These are phyloP conservation scores for Drechmeria coniospora DNA, from an alignment of 2,329 filamentous ascomycete species.

Conservation along the genomic window DNA sequence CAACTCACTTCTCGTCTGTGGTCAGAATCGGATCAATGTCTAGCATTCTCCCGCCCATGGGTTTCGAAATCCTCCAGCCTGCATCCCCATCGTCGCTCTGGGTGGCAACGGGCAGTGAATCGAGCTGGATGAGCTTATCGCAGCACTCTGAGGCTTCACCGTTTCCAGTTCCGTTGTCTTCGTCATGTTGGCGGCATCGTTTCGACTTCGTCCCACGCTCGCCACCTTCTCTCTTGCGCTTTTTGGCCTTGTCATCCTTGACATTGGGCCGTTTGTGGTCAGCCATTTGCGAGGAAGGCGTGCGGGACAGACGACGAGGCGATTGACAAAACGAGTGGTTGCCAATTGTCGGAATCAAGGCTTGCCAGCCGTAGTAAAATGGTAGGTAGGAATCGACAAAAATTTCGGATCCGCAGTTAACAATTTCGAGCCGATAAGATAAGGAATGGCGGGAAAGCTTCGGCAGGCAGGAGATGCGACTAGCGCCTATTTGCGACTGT, in stretches of 20 bases:
- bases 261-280: slow-evolving; percentile 15
- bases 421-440: slow-evolving; percentile 27
- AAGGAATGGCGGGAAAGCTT: slow-evolving; percentile 17
- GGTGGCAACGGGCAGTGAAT: slow-evolving; percentile 6
- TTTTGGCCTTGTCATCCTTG: slow-evolving; percentile 24
- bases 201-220: slow-evolving; percentile 26
- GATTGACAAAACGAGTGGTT: slow-evolving; percentile 3
- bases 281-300: slow-evolving; percentile 16
- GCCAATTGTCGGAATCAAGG: too few species aligned
- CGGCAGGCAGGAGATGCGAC: too few species aligned
- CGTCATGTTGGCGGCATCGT: slow-evolving; percentile 20
- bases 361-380: too few species aligned
- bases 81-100: slow-evolving; percentile 15
- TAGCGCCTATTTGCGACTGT: too few species aligned
- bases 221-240: slow-evolving; percentile 30
- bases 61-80: slow-evolving; percentile 45
- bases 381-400: too few species aligned
- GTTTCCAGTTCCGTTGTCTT: slow-evolving; percentile 12
- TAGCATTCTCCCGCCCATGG: slow-evolving; percentile 50
- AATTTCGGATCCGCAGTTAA: slow-evolving; percentile 25
- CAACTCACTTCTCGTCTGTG: slow-evolving; percentile 41
- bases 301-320: slow-evolving; percentile 5
- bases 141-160: slow-evolving; percentile 3
- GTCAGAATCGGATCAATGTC: slow-evolving; percentile 50
- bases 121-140: slow-evolving; percentile 2